These are phyloP conservation scores for Sistotremastrum niveocremeum DNA, from an alignment of 768 basidiomycete genomes.

Conservation along the genomic window DNA sequence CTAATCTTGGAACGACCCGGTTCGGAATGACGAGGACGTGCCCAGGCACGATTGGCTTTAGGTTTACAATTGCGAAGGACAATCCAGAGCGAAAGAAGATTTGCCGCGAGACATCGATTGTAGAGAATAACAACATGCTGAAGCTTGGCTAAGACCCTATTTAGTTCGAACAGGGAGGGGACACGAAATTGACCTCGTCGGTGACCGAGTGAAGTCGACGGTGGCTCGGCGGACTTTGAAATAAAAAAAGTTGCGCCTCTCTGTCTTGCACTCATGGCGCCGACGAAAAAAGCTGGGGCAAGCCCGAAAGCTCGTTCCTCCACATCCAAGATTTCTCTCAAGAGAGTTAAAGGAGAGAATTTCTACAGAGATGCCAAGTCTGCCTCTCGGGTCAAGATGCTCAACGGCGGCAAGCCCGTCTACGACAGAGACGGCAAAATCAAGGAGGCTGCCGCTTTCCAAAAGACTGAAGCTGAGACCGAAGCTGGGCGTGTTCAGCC, in stretches of 20 bases:
- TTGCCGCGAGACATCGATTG: constrained; percentile 67
- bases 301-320: constrained; percentile 24
- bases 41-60: constrained; percentile 88
- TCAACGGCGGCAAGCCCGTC: constrained; percentile 82
- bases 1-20: constrained; percentile 34
- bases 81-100: constrained; percentile 56
- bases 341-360: constrained; percentile 84
- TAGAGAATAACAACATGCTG: constrained; percentile 46
- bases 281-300: constrained; percentile 17
- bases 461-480: constrained; percentile 87
- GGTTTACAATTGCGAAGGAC: constrained; percentile 82
- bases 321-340: constrained; percentile 39
- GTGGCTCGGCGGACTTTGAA: too few relatives aligned
- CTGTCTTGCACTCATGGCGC: constrained; percentile 15
- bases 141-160: too few relatives aligned
- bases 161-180: too few relatives aligned
- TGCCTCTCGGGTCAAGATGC: constrained; percentile 76
- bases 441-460: constrained; percentile 85
- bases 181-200: too few relatives aligned
- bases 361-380: constrained; percentile 96
- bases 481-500: constrained; percentile 87
- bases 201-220: too few relatives aligned
- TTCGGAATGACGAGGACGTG: constrained; percentile 48
- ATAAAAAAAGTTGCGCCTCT: not conserved
- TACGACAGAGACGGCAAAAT: constrained; percentile 88